Conservation (phyloP, 2,329 filamentous ascomycete genomes). For the Cercospora zeae-maydis region DNA sequence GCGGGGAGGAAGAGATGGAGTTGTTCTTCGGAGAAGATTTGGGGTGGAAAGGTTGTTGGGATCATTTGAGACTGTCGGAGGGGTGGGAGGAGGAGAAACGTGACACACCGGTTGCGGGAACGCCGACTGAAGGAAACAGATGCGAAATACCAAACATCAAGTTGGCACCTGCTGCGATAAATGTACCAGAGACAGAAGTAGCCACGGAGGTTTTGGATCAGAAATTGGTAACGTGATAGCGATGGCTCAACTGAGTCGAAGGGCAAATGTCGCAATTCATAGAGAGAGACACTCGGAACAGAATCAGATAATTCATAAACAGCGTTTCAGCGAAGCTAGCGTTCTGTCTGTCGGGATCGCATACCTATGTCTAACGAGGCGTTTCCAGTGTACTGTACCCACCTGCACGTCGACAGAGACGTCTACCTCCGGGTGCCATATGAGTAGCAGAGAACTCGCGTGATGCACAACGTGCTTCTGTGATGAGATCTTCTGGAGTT, state of each 20-base stretch:
- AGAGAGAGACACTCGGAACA: background rate
- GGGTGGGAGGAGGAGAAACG: background rate
- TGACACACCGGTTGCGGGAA: background rate
- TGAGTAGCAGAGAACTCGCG: background rate
- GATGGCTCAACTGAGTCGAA: background rate
- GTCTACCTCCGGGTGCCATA: background rate
- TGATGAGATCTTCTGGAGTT: too few relatives aligned
- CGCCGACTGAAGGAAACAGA: background rate
- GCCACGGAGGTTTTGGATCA: background rate
- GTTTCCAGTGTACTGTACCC: background rate
- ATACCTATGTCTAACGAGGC: background rate
- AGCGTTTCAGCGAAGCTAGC: background rate
- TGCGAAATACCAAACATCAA: conserved; percentile 6
- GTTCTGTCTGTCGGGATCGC: background rate
- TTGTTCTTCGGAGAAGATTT: conserved; percentile 18
- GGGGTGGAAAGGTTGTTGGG: conserved; percentile 17
- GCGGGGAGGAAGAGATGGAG: conserved; percentile 15
- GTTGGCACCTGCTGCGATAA: background rate
- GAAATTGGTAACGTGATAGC: background rate
- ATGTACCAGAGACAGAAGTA: background rate
- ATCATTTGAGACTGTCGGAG: conserved; percentile 16
- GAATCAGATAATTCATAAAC: background rate
- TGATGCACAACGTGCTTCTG: background rate
- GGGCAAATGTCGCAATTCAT: background rate
- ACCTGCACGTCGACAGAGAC: background rate